phyloP scores from a whole-genome alignment of 495 filamentous ascomycete genomes.

The Poronia punctata region DNA sequence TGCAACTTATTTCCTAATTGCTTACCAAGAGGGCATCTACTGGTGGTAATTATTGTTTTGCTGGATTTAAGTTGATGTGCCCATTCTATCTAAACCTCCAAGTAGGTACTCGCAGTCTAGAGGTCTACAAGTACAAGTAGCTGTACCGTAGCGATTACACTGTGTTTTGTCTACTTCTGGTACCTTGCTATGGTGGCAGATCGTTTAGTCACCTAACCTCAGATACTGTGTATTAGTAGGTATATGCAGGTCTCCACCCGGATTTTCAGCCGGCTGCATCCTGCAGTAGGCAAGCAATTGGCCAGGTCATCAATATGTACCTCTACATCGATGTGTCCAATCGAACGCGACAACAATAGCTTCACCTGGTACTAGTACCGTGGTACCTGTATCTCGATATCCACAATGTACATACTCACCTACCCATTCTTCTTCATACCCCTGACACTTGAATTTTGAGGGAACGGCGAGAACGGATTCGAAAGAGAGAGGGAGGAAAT shows the following conservation, averaged over 20 bases:
- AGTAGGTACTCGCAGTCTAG: no score
- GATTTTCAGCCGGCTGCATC: slow-evolving; percentile 11
- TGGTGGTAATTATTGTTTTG: no score
- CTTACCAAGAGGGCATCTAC: no score
- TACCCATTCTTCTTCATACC: background rate
- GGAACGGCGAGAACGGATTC: slow-evolving; percentile 3
- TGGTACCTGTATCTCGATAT: no score
- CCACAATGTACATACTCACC: no score
- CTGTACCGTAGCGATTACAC: background rate
- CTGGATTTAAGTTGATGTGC: no score
- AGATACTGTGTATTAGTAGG: background rate
- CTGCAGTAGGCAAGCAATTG: background rate
- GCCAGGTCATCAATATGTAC: background rate
- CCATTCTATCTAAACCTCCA: no score
- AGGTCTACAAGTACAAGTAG: background rate
- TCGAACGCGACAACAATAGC: no score
- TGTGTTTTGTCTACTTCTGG: background rate
- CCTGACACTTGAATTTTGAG: slow-evolving; percentile 6
- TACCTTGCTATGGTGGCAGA: slow-evolving; percentile 4
- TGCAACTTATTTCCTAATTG: no score
- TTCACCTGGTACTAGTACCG: background rate
- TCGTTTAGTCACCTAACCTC: slow-evolving; percentile 4
- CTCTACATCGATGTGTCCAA: no score
- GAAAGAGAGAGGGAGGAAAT: background rate
- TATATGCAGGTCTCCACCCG: slow-evolving; percentile 5